Evolutionary conservation across 192 early-diverging fungal species (phyloP).

Genomic region (Backusella tuberculispora): DNA sequence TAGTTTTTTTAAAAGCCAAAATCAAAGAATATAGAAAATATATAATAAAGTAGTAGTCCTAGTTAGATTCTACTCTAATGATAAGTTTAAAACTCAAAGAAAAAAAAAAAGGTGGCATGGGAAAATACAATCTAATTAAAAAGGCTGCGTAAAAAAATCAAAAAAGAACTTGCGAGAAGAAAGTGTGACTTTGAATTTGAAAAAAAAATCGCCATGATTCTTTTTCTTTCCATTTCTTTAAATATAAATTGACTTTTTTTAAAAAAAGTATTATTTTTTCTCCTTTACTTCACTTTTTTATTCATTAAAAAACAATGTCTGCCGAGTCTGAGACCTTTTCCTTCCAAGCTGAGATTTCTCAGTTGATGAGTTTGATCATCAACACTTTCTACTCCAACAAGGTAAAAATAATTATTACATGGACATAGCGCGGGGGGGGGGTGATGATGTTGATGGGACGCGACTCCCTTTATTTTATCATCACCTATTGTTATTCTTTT

Average conservation of each 20-base stretch:
- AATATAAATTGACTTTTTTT: conserved; percentile 10
- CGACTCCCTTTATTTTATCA: not conserved
- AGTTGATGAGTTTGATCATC: conserved; percentile 99
- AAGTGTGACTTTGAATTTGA: conserved; percentile 1
- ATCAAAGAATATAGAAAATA: not conserved
- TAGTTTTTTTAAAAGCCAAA: no score
- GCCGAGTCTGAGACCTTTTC: conserved; percentile 75
- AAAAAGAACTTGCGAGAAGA: conserved; percentile 18
- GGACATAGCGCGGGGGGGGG: not conserved
- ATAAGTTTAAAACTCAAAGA: conserved; percentile 1
- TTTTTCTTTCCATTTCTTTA: conserved; percentile 10
- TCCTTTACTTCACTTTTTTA: conserved; percentile 18
- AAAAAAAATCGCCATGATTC: conserved; percentile 14
- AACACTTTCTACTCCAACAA: conserved; percentile 99
- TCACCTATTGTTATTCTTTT: not conserved
- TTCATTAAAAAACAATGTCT: conserved; percentile 31
- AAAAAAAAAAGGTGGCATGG: not conserved
- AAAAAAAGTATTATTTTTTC: conserved; percentile 9
- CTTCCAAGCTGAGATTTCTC: conserved; percentile 99
- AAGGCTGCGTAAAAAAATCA: not conserved
- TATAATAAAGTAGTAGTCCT: not conserved
- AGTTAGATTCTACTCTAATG: not conserved
- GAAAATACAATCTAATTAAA: conserved; percentile 4
- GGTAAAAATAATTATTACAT: conserved; percentile 45
- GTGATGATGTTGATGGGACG: not conserved